Percentiles rank a stretch among this genome's conserved stretches.
Evolutionary conservation across 257 asterid species (phyloP).

Genomic region (Ilex aquifolium): DNA sequence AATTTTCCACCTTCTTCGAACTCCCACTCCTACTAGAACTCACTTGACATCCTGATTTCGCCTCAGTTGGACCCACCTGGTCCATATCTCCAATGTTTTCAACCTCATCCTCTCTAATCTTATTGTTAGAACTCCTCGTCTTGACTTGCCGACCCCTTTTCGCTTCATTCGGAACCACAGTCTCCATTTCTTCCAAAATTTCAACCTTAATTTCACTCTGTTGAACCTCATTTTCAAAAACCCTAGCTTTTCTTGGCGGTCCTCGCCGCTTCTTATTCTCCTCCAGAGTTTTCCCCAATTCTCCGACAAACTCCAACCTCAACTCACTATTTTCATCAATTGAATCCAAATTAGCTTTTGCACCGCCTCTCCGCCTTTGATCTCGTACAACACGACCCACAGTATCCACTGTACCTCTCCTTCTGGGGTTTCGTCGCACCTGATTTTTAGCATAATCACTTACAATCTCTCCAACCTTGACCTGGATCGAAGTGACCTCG

Average conservation of each 20-base stretch:
- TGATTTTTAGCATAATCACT: constrained; percentile 9
- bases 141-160: not conserved
- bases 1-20: constrained; percentile 3
- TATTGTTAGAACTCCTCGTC: not conserved
- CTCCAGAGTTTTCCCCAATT: constrained; percentile 1
- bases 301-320: constrained; percentile 18
- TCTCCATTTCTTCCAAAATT: not conserved
- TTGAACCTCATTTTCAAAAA: not conserved
- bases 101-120: not conserved
- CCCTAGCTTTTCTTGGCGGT: constrained; percentile 2
- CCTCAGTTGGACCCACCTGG: not conserved
- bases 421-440: not conserved
- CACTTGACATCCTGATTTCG: not conserved
- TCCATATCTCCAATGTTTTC: not conserved
- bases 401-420: not conserved
- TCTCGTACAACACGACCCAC: not conserved
- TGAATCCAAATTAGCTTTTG: constrained; percentile 23
- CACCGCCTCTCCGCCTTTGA: constrained; percentile 19
- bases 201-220: not conserved
- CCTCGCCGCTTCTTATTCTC: constrained; percentile 4
- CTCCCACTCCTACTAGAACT: not conserved
- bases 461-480: constrained; percentile 20
- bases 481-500: constrained; percentile 53
- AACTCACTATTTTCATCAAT: constrained; percentile 38
- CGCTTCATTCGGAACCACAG: not conserved